phyloP scores from a whole-genome alignment of 73 alveolate genomes.

The Paramecium caudatum region DNA sequence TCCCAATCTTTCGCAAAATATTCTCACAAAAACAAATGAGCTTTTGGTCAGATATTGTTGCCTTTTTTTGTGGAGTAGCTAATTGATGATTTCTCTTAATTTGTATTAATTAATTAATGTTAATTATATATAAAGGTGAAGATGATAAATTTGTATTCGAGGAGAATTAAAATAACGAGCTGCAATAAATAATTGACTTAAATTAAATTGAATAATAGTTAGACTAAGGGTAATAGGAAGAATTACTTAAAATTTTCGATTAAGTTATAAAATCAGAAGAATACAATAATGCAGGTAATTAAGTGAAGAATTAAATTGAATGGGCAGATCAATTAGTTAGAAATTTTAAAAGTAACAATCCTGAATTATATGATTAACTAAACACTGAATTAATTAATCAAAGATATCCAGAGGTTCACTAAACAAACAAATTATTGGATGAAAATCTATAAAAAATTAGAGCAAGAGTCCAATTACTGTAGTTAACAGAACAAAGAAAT shows the following conservation, averaged over 20 bases:
- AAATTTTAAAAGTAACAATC: background rate
- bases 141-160: background rate
- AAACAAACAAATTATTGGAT: background rate
- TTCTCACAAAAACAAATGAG: background rate
- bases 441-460: background rate
- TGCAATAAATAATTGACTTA: background rate
- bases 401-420: slow-evolving; percentile 8
- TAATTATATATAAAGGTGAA: background rate
- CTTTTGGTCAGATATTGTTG: slow-evolving; percentile 13
- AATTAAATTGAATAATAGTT: background rate
- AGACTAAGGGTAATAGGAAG: background rate
- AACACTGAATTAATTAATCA: background rate
- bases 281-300: background rate
- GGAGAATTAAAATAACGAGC: background rate
- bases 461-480: background rate
- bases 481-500: background rate
- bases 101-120: background rate
- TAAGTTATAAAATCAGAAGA: slow-evolving; percentile 21
- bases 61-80: background rate
- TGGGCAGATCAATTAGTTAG: background rate
- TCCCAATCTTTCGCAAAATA: background rate
- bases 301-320: background rate
- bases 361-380: background rate
- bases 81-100: slow-evolving; percentile 35
- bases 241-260: background rate